These are phyloP conservation scores for Trichophyton equinum DNA, from an alignment of 2,329 filamentous ascomycete species.

Conservation along the genomic window DNA sequence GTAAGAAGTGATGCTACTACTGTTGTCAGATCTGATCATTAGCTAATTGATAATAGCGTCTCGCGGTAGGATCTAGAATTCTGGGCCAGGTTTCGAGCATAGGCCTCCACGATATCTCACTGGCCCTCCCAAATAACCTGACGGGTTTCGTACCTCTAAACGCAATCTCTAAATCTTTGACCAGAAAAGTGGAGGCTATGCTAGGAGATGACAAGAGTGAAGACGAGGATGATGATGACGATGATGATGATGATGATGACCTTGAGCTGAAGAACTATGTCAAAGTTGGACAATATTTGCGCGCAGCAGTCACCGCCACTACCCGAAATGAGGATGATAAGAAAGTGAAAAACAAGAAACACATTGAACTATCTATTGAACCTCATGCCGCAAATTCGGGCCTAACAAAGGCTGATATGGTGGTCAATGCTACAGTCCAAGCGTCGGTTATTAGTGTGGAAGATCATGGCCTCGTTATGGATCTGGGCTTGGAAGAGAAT, in stretches of 20 bases:
- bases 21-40: neutral
- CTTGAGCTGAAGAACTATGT: constrained; percentile 67
- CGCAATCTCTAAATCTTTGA: constrained; percentile 74
- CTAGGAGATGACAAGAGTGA: constrained; percentile 48
- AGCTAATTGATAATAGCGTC: constrained; percentile 46
- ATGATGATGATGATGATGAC: constrained; percentile 33
- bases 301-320: constrained; percentile 70
- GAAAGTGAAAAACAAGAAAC: constrained; percentile 57
- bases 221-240: constrained; percentile 37
- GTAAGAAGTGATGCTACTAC: constrained; percentile 35
- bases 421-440: constrained; percentile 67
- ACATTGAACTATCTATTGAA: constrained; percentile 76
- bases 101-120: constrained; percentile 61
- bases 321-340: constrained; percentile 40
- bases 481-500: constrained; percentile 60
- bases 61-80: constrained; percentile 74
- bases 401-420: constrained; percentile 58
- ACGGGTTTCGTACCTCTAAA: constrained; percentile 81
- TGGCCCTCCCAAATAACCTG: constrained; percentile 86
- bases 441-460: constrained; percentile 84
- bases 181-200: constrained; percentile 57
- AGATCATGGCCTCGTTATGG: constrained; percentile 90
- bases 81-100: constrained; percentile 78
- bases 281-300: constrained; percentile 71
- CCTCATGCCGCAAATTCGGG: constrained; percentile 68